phyloP scores from a whole-genome alignment of 169 alveolate genomes.

The Blepharisma undulans region DNA sequence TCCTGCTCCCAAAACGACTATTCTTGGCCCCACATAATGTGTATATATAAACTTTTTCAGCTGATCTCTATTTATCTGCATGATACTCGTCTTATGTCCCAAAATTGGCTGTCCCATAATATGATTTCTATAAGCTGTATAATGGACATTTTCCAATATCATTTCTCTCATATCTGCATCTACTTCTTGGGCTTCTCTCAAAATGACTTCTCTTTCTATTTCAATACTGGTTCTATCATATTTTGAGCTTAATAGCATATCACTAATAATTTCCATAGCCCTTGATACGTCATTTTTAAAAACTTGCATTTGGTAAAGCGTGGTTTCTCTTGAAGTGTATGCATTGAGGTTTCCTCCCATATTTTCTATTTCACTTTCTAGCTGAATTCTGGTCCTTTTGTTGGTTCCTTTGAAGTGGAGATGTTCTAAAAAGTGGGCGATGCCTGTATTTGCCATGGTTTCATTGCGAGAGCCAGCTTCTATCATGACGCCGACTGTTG shows the following conservation, averaged over 20 bases:
- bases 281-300: conserved; percentile 83
- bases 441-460: conserved; percentile 90
- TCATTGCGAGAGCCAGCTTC: conserved; percentile 96
- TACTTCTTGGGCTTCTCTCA: conserved; percentile 95
- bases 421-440: conserved; percentile 97
- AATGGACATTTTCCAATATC: conserved; percentile 83
- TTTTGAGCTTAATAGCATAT: conserved; percentile 89
- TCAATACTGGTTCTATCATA: conserved; percentile 87
- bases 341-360: conserved; percentile 97
- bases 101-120: conserved; percentile 84
- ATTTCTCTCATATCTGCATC: conserved; percentile 91
- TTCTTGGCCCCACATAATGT: conserved; percentile 92
- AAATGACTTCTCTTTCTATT: conserved; percentile 91
- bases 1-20: conserved; percentile 92
- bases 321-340: conserved; percentile 96
- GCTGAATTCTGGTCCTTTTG: conserved; percentile 86
- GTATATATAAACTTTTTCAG: conserved; percentile 85
- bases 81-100: conserved; percentile 91
- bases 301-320: conserved; percentile 90
- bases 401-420: conserved; percentile 95
- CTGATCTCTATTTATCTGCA: conserved; percentile 85
- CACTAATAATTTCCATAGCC: conserved; percentile 92
- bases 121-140: conserved; percentile 88
- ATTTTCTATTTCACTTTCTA: conserved; percentile 95
- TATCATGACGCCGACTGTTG: conserved; percentile 94